A percentile compares a stretch with the other conserved stretches of the same genome.
phyloP scores from a whole-genome alignment of 2,329 filamentous ascomycete species.

The Bipolaris zeicola region DNA sequence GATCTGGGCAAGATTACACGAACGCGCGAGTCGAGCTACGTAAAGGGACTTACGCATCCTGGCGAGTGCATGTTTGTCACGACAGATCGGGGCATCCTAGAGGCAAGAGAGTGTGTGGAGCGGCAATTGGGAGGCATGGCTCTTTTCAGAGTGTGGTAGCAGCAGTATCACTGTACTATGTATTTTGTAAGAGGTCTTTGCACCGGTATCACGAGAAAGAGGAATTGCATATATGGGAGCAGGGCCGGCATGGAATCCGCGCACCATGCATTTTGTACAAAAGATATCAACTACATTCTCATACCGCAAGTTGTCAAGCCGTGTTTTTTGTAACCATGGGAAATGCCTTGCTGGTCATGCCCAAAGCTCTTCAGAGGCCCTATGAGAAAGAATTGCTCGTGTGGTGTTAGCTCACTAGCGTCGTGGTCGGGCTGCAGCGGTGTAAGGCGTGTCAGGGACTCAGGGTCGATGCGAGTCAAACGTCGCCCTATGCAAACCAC shows the following conservation, averaged over 20 bases:
- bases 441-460: neutral
- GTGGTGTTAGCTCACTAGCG: neutral
- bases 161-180: neutral
- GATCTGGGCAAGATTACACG: slow-evolving; percentile 69
- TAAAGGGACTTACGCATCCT: slow-evolving; percentile 73
- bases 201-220: slow-evolving; percentile 8
- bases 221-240: slow-evolving; percentile 2
- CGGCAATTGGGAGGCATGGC: slow-evolving; percentile 80
- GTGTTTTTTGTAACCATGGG: neutral
- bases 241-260: neutral
- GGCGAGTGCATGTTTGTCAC: slow-evolving; percentile 83
- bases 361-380: neutral
- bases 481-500: slow-evolving; percentile 2
- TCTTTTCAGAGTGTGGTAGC: slow-evolving; percentile 68
- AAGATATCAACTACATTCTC: slow-evolving; percentile 5
- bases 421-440: neutral
- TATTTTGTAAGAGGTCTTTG: slow-evolving; percentile 11
- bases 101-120: slow-evolving; percentile 81
- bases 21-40: slow-evolving; percentile 68
- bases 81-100: slow-evolving; percentile 78
- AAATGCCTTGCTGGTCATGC: neutral
- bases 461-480: slow-evolving; percentile 6
- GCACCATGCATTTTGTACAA: slow-evolving; percentile 12
- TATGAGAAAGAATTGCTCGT: neutral
- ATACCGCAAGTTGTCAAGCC: neutral